Evolutionary conservation across 78 protist genomes (phyloP).

Genomic region (Planoprotostelium fungivorum): DNA sequence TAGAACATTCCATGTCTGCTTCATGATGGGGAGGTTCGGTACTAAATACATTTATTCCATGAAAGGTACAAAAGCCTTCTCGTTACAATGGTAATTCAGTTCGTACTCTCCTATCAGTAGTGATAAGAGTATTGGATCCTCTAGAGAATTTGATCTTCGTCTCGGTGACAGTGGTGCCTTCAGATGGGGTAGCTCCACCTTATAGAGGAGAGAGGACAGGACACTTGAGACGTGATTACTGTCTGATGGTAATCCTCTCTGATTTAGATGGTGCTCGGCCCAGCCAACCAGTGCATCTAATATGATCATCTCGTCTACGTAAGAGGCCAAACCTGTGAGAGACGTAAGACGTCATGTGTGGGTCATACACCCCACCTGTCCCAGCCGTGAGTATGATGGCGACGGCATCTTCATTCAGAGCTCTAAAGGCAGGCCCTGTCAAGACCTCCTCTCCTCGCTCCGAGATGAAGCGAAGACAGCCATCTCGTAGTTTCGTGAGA

Average conservation of each 20-base stretch:
- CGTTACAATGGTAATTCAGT: background rate
- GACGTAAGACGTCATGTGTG: background rate
- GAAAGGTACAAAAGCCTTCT: background rate
- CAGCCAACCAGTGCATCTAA: background rate
- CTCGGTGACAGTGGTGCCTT: background rate
- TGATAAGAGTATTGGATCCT: background rate
- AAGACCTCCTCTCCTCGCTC: background rate
- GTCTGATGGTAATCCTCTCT: background rate
- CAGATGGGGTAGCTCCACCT: background rate
- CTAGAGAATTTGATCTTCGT: background rate
- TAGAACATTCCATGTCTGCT: no score
- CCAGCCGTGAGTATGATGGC: background rate
- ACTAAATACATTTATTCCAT: background rate
- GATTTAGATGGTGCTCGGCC: background rate
- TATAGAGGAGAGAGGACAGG: background rate
- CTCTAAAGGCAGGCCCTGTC: background rate
- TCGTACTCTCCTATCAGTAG: background rate
- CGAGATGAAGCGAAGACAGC: background rate
- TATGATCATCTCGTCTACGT: background rate
- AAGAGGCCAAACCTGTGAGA: background rate
- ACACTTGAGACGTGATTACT: background rate
- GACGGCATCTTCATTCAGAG: background rate
- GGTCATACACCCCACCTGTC: background rate
- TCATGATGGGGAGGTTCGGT: no score
- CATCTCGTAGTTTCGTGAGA: no score